Evolutionary conservation across 352 stramenopile genomes (phyloP), one percentile per base, ranked within the genome.

Genomic region (Pythium dissimile): DNA sequence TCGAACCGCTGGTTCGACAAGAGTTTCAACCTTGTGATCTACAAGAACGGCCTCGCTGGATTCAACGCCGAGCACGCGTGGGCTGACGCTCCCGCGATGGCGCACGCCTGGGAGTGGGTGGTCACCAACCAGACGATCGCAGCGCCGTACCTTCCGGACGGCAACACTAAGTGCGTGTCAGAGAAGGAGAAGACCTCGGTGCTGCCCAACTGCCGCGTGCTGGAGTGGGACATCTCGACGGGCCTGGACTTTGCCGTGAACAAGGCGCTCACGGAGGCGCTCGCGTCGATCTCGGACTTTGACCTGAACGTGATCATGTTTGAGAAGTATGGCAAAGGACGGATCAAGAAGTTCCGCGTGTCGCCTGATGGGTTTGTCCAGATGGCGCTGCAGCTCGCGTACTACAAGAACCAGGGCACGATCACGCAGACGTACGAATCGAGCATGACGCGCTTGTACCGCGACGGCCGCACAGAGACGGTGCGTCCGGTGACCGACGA

Each of bases 1-100:
- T 75, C 78, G 48, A 98, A 98, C 82, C 90, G 96, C 39, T 99
- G 92, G 90, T 99, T 98, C 62, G 97, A 99, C 73, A 99, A 99
- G 76, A 95, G 85, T 6, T 94, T 99, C 56, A 96, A 98, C 69
- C 50, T 99, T 4, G 84, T 99, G 30, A 84, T 97, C 28, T 98
- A 95, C 61, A 86, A 88, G 34, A 99, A 99, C 73, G 95, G 92
- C 18, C 92, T 98, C 27, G 82, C 81, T 44, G 96, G 94, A 16
- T 84, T 98, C 59, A 88, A 97, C 47, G 94, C 89, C 1, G 95
- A 99, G 69, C 96, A 99, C 69, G 85, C 92, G 16, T 97, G 89
- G 89, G 89, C 89, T 3, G 89, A 97, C 47, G 89, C 89, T 10
- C 88, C 86, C 0, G 88, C 92, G 26, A 85, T 96, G 53, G 88